Evolutionary conservation across 2,329 filamentous ascomycete genomes (phyloP).

Genomic region (Tolypocladium album): DNA sequence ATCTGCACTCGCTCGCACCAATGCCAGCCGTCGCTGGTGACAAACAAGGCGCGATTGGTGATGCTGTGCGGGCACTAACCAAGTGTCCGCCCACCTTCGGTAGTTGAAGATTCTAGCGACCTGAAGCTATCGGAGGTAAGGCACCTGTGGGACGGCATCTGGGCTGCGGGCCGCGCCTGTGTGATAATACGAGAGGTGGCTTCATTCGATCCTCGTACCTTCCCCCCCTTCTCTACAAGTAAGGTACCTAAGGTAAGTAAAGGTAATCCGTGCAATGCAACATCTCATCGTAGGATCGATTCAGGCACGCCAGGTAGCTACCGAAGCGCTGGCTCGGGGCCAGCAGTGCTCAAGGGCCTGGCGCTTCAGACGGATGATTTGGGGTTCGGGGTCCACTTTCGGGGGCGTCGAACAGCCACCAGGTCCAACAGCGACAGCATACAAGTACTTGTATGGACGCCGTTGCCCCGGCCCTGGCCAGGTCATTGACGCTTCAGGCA

Average conservation of each 20-base stretch:
- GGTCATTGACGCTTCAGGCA: not conserved
- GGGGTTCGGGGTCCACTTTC: not conserved
- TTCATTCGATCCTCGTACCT: not conserved
- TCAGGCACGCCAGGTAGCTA: not conserved
- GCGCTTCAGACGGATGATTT: not conserved
- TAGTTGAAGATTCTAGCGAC: not conserved
- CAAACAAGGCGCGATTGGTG: not conserved
- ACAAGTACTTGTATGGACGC: too few species aligned
- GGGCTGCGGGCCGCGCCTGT: not conserved
- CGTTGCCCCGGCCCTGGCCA: not conserved
- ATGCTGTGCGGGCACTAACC: not conserved
- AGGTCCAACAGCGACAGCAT: too few species aligned
- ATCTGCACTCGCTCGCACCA: not conserved
- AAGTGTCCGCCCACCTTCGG: not conserved
- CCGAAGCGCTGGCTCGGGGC: not conserved
- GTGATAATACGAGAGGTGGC: not conserved
- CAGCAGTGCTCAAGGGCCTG: not conserved
- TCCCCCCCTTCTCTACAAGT: too few species aligned
- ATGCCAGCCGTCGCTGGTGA: not conserved
- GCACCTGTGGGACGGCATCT: not conserved
- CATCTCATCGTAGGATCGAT: not conserved
- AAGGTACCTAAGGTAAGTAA: too few species aligned
- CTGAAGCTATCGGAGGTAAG: too few species aligned
- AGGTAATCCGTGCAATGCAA: too few species aligned
- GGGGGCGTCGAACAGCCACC: not conserved